Conservation (phyloP, 2,329 filamentous ascomycete species). For the Cladosporium cucumerinum region DNA sequence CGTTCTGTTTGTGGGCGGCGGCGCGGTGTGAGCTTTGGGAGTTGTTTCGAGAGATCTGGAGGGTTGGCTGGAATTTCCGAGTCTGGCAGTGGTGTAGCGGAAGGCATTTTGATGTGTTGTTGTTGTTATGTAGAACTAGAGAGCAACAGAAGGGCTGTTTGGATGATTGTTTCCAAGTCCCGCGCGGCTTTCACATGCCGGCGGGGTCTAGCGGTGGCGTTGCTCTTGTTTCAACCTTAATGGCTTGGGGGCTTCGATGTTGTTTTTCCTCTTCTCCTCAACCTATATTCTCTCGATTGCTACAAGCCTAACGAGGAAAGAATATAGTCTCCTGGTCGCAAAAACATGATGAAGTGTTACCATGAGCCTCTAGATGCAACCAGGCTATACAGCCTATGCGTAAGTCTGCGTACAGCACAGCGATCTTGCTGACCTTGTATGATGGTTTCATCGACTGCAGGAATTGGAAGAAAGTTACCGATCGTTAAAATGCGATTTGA, state of each 20-base stretch:
- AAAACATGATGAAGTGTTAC: background rate
- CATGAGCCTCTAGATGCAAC: background rate
- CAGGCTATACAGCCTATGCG: background rate
- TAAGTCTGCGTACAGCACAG: background rate
- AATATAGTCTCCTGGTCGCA: background rate
- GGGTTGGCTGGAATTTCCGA: slow-evolving; percentile 20
- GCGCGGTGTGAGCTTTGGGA: slow-evolving; percentile 67
- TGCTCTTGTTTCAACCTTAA: background rate
- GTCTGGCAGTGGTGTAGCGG: slow-evolving; percentile 17
- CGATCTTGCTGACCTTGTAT: background rate
- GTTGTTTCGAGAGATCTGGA: slow-evolving; percentile 52
- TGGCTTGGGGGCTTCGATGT: background rate
- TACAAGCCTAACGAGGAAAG: background rate
- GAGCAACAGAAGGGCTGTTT: background rate
- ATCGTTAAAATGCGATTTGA: background rate
- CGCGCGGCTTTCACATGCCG: slow-evolving; percentile 1
- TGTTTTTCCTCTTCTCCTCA: background rate
- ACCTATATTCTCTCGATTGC: background rate
- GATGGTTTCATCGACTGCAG: background rate
- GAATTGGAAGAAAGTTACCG: background rate
- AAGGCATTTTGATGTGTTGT: slow-evolving; percentile 20
- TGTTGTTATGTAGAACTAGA: background rate
- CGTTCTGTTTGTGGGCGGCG: slow-evolving; percentile 51
- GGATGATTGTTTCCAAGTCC: background rate
- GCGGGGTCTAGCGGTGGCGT: background rate